phyloP scores from a whole-genome alignment of 176 grass and related monocot genomes.

The Oropetium thomaeum region DNA sequence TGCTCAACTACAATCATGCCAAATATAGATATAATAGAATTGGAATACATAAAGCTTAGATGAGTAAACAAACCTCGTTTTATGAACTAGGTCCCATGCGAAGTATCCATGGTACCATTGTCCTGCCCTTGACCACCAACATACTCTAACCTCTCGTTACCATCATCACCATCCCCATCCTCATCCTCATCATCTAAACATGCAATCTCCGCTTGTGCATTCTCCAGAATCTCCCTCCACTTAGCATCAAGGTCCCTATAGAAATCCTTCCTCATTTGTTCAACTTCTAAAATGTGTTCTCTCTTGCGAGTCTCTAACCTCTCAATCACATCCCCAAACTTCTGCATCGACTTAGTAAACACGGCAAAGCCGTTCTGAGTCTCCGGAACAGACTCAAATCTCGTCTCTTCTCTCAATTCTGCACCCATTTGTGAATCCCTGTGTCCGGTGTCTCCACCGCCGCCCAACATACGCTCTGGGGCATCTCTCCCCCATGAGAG shows the following conservation, averaged over 20 bases:
- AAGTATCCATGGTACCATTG: conserved; percentile 33
- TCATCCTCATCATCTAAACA: conserved; percentile 40
- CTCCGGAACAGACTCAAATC: not conserved
- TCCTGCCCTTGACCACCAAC: conserved; percentile 23
- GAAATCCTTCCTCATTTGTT: conserved; percentile 71
- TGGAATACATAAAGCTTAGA: not conserved
- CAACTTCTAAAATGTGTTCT: conserved; percentile 62
- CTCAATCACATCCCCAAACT: conserved; percentile 53
- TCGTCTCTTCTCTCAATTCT: conserved; percentile 24
- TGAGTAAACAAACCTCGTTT: conserved; percentile 49
- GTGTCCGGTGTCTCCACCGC: conserved; percentile 10
- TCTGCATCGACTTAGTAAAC: conserved; percentile 60
- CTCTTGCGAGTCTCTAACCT: conserved; percentile 78
- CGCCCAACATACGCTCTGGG: conserved; percentile 40
- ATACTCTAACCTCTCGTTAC: conserved; percentile 26
- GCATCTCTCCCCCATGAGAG: conserved; percentile 46
- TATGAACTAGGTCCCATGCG: conserved; percentile 37
- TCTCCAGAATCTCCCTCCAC: conserved; percentile 75
- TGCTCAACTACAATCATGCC: not conserved
- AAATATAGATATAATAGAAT: not conserved
- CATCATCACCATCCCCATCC: conserved; percentile 23
- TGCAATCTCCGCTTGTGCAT: conserved; percentile 60
- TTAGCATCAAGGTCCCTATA: conserved; percentile 65
- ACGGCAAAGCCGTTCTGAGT: conserved; percentile 29
- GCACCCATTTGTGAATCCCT: conserved; percentile 26